phyloP scores from a whole-genome alignment of 2,329 filamentous ascomycete species.

The Bisporella sp. region DNA sequence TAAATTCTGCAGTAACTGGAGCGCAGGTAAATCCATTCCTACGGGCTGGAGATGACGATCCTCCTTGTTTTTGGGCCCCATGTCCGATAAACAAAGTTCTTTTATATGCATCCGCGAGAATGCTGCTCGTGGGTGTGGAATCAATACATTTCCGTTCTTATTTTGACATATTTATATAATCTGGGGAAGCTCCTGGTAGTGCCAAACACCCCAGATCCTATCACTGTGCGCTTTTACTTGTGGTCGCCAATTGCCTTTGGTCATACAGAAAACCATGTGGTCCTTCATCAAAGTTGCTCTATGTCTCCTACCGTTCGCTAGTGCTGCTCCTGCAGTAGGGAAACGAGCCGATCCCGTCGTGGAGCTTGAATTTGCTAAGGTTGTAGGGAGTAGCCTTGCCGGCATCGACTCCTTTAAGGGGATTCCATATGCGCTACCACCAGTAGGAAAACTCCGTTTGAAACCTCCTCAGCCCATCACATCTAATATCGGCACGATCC shows the following conservation, averaged over 20 bases:
- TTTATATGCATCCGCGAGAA: no score
- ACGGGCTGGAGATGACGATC: no score
- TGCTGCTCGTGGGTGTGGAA: no score
- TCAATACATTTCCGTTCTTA: no score
- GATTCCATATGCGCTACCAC: conserved; percentile 68
- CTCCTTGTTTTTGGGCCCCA: no score
- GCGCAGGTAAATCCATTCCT: no score
- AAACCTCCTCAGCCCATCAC: conserved; percentile 58
- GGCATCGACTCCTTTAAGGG: conserved; percentile 62
- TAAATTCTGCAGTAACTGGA: no score
- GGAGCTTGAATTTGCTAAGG: conserved; percentile 11
- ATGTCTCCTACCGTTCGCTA: conserved; percentile 6
- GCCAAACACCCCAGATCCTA: no score
- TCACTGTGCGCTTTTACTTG: no score
- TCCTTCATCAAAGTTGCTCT: conserved; percentile 4
- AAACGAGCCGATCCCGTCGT: conserved; percentile 7
- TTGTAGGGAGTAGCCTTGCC: conserved; percentile 11
- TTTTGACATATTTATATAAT: no score
- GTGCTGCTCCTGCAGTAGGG: conserved; percentile 8
- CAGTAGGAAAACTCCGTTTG: conserved; percentile 57
- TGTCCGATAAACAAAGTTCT: no score
- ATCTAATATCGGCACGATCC: conserved; percentile 48
- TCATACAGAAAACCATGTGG: neutral
- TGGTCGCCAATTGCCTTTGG: no score
- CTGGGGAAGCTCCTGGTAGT: neutral